Percentiles rank a stretch among this genome's conserved stretches.
Conservation (phyloP, 306 rosid genomes). For the Begonia loranthoides region DNA sequence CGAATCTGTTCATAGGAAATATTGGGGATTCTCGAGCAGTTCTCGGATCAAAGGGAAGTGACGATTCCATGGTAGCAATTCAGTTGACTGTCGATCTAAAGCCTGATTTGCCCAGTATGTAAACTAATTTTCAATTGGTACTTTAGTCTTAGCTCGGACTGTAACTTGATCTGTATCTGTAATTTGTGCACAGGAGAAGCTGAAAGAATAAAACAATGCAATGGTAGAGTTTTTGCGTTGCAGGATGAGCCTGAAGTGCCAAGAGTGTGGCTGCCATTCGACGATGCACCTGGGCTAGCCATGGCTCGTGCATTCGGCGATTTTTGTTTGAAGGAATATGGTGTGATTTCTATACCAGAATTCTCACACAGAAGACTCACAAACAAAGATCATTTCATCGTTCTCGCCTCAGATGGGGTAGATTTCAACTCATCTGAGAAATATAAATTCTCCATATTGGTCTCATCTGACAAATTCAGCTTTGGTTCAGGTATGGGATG, state of each 20-base stretch:
- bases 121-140: neutral
- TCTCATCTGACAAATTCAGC: neutral
- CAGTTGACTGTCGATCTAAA: constrained; percentile 89
- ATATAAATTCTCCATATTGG: neutral
- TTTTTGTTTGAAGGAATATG: constrained; percentile 47
- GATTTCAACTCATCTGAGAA: constrained; percentile 2
- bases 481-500: constrained; percentile 39
- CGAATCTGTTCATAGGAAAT: constrained; percentile 65
- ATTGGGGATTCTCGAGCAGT: constrained; percentile 95
- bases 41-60: constrained; percentile 71
- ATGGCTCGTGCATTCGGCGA: constrained; percentile 59
- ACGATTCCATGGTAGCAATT: constrained; percentile 58
- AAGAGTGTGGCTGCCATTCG: constrained; percentile 47
- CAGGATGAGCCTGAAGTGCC: constrained; percentile 55
- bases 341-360: constrained; percentile 39
- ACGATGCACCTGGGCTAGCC: constrained; percentile 47
- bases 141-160: constrained; percentile 2
- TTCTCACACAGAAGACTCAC: constrained; percentile 28
- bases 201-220: constrained; percentile 48
- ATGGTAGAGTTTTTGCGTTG: constrained; percentile 44
- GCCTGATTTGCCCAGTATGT: constrained; percentile 91
- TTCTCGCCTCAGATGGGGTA: constrained; percentile 57
- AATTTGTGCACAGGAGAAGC: constrained; percentile 27
- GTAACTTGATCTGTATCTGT: constrained; percentile 1
- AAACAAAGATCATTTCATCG: constrained; percentile 29